phyloP scores from a whole-genome alignment of 2,329 filamentous ascomycete species.

The Curvularia hawaiiensis region DNA sequence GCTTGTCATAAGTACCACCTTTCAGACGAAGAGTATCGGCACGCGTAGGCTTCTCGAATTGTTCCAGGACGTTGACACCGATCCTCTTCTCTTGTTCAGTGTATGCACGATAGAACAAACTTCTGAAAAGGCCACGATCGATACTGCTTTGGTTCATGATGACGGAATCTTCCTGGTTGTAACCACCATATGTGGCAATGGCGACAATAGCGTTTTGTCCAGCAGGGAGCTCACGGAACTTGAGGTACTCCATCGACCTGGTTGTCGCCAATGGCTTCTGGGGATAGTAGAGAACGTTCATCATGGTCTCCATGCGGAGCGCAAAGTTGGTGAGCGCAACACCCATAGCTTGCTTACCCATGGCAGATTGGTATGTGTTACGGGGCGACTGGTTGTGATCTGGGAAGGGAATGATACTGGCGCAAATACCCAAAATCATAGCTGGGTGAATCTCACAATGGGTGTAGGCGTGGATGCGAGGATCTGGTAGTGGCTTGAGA shows the following conservation, averaged over 20 bases:
- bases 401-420: constrained; percentile 99
- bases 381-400: constrained; percentile 98
- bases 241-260: constrained; percentile 97
- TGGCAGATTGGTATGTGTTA: constrained; percentile 99
- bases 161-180: constrained; percentile 99
- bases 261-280: constrained; percentile 97
- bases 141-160: constrained; percentile 99
- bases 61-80: constrained; percentile 88
- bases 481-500: constrained; percentile 86
- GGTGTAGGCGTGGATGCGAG: constrained; percentile 88
- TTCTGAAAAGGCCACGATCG: constrained; percentile 94
- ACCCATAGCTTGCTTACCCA: constrained; percentile 99
- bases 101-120: constrained; percentile 96
- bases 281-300: constrained; percentile 98
- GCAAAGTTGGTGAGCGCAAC: constrained; percentile 98
- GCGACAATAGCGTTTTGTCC: constrained; percentile 99
- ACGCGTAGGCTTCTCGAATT: constrained; percentile 93
- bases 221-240: constrained; percentile 95
- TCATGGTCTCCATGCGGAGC: constrained; percentile 98
- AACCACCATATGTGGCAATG: constrained; percentile 95
- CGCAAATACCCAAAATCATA: constrained; percentile 98
- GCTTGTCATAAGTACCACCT: constrained; percentile 95
- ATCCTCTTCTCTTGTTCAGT: constrained; percentile 97
- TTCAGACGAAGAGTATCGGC: constrained; percentile 89
- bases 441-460: constrained; percentile 99